A percentile compares a stretch with the other conserved stretches of the same genome.
Conservation (phyloP, 2,329 filamentous ascomycete genomes). For the Aspergillus sp. region DNA sequence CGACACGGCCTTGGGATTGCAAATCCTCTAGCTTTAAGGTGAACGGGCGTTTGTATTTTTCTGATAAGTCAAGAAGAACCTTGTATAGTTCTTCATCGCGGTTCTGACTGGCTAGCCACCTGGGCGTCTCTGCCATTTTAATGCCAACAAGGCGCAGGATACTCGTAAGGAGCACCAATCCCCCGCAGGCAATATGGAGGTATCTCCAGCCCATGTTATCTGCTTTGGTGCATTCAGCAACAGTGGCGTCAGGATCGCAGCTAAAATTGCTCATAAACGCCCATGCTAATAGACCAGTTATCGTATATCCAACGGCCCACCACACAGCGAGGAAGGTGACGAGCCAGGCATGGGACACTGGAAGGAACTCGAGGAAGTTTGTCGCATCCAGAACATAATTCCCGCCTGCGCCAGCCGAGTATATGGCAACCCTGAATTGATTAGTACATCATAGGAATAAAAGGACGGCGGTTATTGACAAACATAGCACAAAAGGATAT, state of each 20-base stretch:
- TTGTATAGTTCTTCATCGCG: conserved; percentile 75
- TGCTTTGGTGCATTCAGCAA: conserved; percentile 40
- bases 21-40: background rate
- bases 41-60: conserved; percentile 4
- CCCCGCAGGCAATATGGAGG: conserved; percentile 67
- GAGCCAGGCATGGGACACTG: conserved; percentile 65
- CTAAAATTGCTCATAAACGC: conserved; percentile 70
- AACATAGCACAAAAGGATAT: conserved; percentile 36
- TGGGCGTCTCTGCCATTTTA: conserved; percentile 79
- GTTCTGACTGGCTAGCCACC: conserved; percentile 73
- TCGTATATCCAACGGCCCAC: conserved; percentile 68
- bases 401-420: conserved; percentile 58
- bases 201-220: conserved; percentile 71
- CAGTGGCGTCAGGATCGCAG: conserved; percentile 33
- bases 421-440: conserved; percentile 5
- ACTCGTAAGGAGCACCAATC: conserved; percentile 72
- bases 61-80: conserved; percentile 47
- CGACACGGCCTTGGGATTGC: conserved; percentile 2
- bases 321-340: conserved; percentile 75
- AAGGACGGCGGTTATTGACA: conserved; percentile 21
- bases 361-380: conserved; percentile 78
- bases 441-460: background rate
- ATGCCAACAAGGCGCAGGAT: conserved; percentile 74
- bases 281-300: conserved; percentile 60
- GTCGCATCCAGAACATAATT: conserved; percentile 80